Evolutionary conservation across 2,329 filamentous ascomycete genomes (phyloP), one percentile per base, ranked within the genome.

Genomic region (Hypoxylon sp.): DNA sequence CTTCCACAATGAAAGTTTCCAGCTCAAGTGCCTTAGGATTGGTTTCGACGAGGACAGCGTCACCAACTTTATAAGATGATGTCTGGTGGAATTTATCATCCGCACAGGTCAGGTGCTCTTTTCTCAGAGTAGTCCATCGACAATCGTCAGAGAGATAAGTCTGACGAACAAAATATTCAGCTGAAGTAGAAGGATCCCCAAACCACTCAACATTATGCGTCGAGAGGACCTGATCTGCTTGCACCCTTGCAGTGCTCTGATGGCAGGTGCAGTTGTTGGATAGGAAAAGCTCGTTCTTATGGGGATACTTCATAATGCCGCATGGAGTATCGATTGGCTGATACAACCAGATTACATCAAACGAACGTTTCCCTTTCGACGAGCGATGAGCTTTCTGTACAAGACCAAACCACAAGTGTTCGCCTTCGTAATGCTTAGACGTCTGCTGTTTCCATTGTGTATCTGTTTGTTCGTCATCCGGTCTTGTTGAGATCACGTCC

Each of bases 281-380:
- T 0, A 95, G 78, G 66, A 96, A 96, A 0, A 96, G 77, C 76
- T 96, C 92, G 54, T 94, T 91, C 0, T 78, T 67, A 76, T 87
- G 89, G 0, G 90, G 90, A 70, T 95, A 96, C 8, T 83, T 84
- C 78, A 90, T 88, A 5, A 85, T 79, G 0, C 84, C 86, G 45
- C 93, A 91, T 0, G 90, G 85, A 0, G 93, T 96, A 57, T 96
- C 90, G 0, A 82, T 81, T 0, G 92, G 86, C 1, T 86, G 82
- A 70, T 94, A 95, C 0, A 96, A 80, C 92, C 92, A 96, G 0
- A 91, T 82, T 0, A 94, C 85, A 58, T 90, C 84, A 9, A 94
- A 87, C 1, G 79, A 79, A 0, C 75, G 77, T 14, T 66, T 68
- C 0, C 82, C 81, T 9, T 74, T 70, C 3, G 74, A 69, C 2